Evolutionary conservation across 2,329 filamentous ascomycete genomes (phyloP).

Genomic region (Onygenales sp.): DNA sequence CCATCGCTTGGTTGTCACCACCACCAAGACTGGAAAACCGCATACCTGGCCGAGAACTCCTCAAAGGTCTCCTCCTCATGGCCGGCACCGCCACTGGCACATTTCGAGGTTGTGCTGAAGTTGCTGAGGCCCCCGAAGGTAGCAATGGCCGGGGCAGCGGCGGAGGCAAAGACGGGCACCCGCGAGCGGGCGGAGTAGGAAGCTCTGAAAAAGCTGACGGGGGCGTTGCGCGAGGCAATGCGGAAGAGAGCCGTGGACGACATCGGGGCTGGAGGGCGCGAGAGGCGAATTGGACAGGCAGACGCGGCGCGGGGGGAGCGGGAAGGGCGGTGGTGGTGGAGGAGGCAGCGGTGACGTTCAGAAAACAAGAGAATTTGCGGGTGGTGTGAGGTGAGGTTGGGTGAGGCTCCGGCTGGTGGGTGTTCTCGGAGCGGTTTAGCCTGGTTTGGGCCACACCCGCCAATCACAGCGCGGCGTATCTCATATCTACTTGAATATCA

Average conservation of each 20-base stretch:
- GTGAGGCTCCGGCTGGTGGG: constrained; percentile 1
- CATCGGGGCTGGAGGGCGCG: constrained; percentile 37
- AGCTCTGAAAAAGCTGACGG: constrained; percentile 54
- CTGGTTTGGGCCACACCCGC: background rate
- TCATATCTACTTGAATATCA: too few species aligned
- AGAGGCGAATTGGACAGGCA: background rate
- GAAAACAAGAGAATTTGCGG: constrained; percentile 3
- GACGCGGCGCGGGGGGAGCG: background rate
- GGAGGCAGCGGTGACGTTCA: background rate
- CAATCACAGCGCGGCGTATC: too few species aligned
- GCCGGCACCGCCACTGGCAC: constrained; percentile 41
- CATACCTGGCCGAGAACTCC: constrained; percentile 95
- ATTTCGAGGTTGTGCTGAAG: constrained; percentile 46
- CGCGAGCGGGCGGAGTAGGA: constrained; percentile 49
- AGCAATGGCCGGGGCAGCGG: constrained; percentile 41
- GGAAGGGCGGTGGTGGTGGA: constrained; percentile 2
- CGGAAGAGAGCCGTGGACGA: constrained; percentile 61
- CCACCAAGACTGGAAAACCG: constrained; percentile 8
- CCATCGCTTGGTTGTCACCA: constrained; percentile 13
- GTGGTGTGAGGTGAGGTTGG: constrained; percentile 6
- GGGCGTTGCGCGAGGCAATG: constrained; percentile 57
- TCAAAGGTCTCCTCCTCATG: constrained; percentile 97
- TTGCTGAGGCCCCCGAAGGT: constrained; percentile 56
- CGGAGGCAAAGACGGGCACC: constrained; percentile 45
- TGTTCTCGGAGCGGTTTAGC: constrained; percentile 8